A percentile compares a stretch with the other conserved stretches of the same genome.
Conservation (phyloP, 2,329 filamentous ascomycete genomes). For the Curvularia lunata region DNA sequence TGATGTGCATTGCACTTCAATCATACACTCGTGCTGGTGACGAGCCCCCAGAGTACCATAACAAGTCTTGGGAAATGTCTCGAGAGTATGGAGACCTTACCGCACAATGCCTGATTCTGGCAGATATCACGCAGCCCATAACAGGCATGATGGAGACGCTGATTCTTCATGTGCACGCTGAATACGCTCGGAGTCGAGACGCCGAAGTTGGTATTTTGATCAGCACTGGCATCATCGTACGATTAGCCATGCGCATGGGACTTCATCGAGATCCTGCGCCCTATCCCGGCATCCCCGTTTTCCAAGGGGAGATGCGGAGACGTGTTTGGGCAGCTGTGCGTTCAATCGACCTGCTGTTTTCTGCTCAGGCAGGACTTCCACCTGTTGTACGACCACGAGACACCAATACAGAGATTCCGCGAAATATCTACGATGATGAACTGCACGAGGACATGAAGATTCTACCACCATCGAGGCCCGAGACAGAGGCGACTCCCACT, state of each 20-base stretch:
- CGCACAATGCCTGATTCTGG: slow-evolving; percentile 77
- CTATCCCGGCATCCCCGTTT: slow-evolving; percentile 73
- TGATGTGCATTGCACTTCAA: slow-evolving; percentile 78
- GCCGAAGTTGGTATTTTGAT: slow-evolving; percentile 72
- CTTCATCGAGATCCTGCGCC: slow-evolving; percentile 80
- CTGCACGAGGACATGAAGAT: slow-evolving; percentile 72
- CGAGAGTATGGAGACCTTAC: slow-evolving; percentile 70
- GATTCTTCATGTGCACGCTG: slow-evolving; percentile 75
- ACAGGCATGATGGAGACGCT: slow-evolving; percentile 81
- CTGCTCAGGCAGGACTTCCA: slow-evolving; percentile 69
- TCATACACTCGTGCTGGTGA: slow-evolving; percentile 81
- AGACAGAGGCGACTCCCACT: slow-evolving; percentile 74
- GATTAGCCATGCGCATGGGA: slow-evolving; percentile 73
- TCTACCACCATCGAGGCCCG: slow-evolving; percentile 70
- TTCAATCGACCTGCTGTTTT: slow-evolving; percentile 77
- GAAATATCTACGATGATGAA: slow-evolving; percentile 83
- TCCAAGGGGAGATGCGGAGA: slow-evolving; percentile 74
- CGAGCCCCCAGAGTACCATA: slow-evolving; percentile 78
- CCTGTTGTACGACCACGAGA: slow-evolving; percentile 75
- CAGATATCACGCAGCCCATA: slow-evolving; percentile 77
- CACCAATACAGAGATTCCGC: slow-evolving; percentile 75
- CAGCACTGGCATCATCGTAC: slow-evolving; percentile 64
- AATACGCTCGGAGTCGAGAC: slow-evolving; percentile 75
- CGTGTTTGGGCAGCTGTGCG: slow-evolving; percentile 72
- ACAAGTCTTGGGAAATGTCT: slow-evolving; percentile 61